Evolutionary conservation across 257 asterid genomes (phyloP), one percentile per base, ranked within the genome.

Genomic region (Penstemon newberryi): DNA sequence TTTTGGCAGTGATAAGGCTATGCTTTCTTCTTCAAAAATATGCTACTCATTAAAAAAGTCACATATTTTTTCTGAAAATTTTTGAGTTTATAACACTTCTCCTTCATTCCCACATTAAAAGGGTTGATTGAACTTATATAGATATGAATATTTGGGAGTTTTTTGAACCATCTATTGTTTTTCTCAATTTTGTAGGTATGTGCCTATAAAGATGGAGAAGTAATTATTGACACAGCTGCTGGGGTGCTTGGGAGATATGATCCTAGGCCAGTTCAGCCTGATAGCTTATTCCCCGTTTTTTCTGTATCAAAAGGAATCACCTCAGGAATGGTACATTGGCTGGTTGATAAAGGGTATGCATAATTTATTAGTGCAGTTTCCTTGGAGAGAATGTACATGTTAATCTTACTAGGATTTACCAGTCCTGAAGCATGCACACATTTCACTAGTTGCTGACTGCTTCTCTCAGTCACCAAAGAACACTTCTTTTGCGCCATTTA

Each of bases 211-310:
- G 95, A 93, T 78, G 98, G 98, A 72, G 86, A 88, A 78, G 97
- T 93, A 80, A 85, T 93, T 72, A 90, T 93, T 71, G 98, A 90
- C 83, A 90, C 97, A 57, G 86, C 98, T 70, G 98, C 98, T 85
- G 97, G 98, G 69, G 84, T 74, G 61, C 98, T 93, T 60, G 98
- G 98, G 76, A 86, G 92, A 90, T 90, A 90, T 76, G 98, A 93
- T 76, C 98, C 98, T 42, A 87, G 98, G 70, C 98, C 98, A 59
- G 97, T 93, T 79, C 98, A 86, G 77, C 96, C 96, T 6, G 98
- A 93, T 84, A 88, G 97, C 78, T 86, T 93, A 75, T 93, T 90
- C 84, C 92, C 94, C 60, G 93, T 90, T 68, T 93, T 93, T 77
- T 93, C 98, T 53, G 97, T 75, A 15, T 86, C 98, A 8, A 93